These are phyloP conservation scores for Orbilia blumenaviensis DNA, from an alignment of 2,329 filamentous ascomycete species.

Conservation along the genomic window DNA sequence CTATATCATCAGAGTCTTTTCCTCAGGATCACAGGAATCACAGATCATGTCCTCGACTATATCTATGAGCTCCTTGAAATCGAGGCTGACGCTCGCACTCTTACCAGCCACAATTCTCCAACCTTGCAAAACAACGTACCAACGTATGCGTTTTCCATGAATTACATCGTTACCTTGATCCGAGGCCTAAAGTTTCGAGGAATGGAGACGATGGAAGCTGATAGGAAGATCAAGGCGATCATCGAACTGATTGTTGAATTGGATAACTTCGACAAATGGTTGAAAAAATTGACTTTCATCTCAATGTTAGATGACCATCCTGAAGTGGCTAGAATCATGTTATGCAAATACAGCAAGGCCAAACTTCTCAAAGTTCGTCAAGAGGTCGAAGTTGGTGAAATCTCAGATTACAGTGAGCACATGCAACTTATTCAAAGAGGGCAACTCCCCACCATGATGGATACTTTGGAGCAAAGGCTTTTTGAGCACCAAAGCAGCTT, in stretches of 20 bases:
- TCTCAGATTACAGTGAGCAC: neutral
- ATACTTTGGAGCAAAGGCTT: neutral
- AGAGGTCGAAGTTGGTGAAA: neutral
- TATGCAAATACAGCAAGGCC: neutral
- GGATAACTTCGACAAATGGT: neutral
- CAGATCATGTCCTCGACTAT: neutral
- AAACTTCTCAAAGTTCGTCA: neutral
- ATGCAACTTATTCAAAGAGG: neutral
- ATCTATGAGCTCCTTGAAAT: neutral
- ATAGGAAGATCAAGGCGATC: neutral
- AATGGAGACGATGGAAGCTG: neutral
- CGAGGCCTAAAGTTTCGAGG: neutral
- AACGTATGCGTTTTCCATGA: too few species aligned
- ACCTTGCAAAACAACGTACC: too few species aligned
- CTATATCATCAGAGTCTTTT: neutral
- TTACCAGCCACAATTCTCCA: too few species aligned
- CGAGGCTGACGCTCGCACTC: too few species aligned
- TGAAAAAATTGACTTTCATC: neutral
- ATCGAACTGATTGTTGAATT: neutral
- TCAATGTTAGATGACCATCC: constrained; percentile 24
- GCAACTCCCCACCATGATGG: neutral
- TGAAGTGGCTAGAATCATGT: constrained; percentile 5
- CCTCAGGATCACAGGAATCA: neutral
- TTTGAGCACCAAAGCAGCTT: neutral
- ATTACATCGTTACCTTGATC: neutral